These are phyloP conservation scores for Vairimorpha necatrix DNA, from an alignment of 371 early-diverging fungal species.

Conservation along the genomic window DNA sequence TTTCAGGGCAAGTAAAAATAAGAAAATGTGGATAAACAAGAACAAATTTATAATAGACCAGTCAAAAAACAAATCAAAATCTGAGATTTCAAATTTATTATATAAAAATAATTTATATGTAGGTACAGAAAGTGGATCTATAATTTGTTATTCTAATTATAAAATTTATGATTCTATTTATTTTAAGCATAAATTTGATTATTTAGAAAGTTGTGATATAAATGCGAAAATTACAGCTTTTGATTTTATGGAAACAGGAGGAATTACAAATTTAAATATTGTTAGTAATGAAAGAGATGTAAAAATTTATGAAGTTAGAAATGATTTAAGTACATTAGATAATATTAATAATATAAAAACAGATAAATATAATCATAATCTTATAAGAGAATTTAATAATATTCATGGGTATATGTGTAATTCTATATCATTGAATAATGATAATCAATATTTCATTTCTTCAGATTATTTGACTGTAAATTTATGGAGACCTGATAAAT, in stretches of 20 bases:
- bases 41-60: background rate
- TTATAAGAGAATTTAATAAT: constrained; percentile 70
- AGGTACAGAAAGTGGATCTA: constrained; percentile 17
- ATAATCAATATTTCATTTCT: constrained; percentile 86
- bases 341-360: constrained; percentile 25
- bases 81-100: background rate
- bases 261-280: constrained; percentile 36
- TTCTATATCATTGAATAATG: constrained; percentile 90
- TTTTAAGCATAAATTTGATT: constrained; percentile 91
- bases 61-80: background rate
- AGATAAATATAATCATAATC: background rate
- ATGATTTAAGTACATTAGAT: constrained; percentile 5
- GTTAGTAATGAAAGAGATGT: constrained; percentile 59
- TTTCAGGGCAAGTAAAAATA: background rate
- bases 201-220: constrained; percentile 93
- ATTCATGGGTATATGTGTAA: constrained; percentile 97
- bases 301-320: constrained; percentile 52
- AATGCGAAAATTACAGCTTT: constrained; percentile 98
- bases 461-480: constrained; percentile 95
- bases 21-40: constrained; percentile 5
- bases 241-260: constrained; percentile 70
- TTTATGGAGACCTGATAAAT: constrained; percentile 82
- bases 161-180: constrained; percentile 4
- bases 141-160: constrained; percentile 5
- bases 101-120: constrained; percentile 6